These are phyloP conservation scores for Clonostachys byssicola DNA, from an alignment of 2,329 filamentous ascomycete species.

Conservation along the genomic window DNA sequence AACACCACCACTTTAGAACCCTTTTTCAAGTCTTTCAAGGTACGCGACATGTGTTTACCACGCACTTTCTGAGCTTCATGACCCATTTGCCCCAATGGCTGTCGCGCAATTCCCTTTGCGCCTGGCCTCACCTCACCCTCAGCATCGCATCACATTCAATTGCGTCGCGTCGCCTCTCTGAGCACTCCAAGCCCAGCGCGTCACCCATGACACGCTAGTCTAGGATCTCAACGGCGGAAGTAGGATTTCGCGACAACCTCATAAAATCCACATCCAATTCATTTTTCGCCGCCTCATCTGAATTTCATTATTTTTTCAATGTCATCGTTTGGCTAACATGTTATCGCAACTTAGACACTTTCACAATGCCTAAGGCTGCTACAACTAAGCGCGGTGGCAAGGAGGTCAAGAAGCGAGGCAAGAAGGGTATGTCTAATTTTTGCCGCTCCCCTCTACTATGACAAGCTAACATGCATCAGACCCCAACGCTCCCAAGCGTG, in stretches of 20 bases:
- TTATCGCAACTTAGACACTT: not conserved
- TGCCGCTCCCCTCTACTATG: not conserved
- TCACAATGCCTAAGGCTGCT: slow-evolving; percentile 57
- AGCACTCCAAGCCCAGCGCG: not conserved
- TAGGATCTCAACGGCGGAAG: too few species aligned
- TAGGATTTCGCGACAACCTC: too few species aligned
- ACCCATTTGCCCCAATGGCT: slow-evolving; percentile 19
- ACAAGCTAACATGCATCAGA: slow-evolving; percentile 47
- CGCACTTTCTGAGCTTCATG: slow-evolving; percentile 26
- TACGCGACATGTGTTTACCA: slow-evolving; percentile 22
- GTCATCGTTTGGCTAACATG: too few species aligned
- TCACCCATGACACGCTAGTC: not conserved
- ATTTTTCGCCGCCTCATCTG: too few species aligned
- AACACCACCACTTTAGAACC: slow-evolving; percentile 8
- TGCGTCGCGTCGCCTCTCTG: not conserved
- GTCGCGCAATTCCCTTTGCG: slow-evolving; percentile 25
- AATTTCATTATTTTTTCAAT: too few species aligned
- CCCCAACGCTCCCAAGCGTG: slow-evolving; percentile 97
- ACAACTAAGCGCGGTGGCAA: slow-evolving; percentile 46
- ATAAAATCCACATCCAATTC: too few species aligned
- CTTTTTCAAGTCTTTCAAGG: slow-evolving; percentile 11
- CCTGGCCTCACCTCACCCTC: slow-evolving; percentile 1
- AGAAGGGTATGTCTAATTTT: slow-evolving; percentile 50
- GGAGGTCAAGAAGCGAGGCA: slow-evolving; percentile 50
- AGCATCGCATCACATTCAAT: not conserved